Evolutionary conservation across 2,329 filamentous ascomycete species (phyloP).

Genomic region (Aspergillus intermedius): DNA sequence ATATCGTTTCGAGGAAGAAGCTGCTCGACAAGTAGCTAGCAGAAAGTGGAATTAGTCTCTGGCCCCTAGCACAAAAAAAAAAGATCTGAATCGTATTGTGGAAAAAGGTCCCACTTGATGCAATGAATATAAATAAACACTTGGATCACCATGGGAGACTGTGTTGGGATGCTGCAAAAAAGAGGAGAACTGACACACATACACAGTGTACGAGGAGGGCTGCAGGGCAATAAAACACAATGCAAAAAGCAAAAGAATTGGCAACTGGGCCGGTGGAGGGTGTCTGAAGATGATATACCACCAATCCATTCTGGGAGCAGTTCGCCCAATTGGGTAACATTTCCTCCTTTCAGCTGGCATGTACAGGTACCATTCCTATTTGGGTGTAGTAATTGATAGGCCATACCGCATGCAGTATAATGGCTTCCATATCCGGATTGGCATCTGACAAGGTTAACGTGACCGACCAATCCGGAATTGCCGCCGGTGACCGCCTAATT

Average conservation of each 20-base stretch:
- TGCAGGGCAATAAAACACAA: not conserved
- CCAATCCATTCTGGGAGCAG: not conserved
- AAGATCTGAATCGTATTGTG: not conserved
- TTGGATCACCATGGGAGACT: not conserved
- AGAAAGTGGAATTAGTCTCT: not conserved
- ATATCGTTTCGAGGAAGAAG: not conserved
- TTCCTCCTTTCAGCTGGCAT: not conserved
- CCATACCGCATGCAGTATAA: not conserved
- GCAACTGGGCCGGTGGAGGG: not conserved
- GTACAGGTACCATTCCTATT: not conserved
- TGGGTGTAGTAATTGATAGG: not conserved
- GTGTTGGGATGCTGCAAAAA: not conserved
- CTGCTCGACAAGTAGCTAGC: not conserved
- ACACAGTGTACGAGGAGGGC: not conserved
- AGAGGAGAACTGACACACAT: not conserved
- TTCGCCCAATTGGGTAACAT: not conserved
- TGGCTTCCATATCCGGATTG: not conserved
- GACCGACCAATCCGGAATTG: not conserved
- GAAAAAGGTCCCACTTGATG: slow-evolving; percentile 1
- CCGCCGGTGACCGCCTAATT: not conserved
- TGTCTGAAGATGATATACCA: not conserved
- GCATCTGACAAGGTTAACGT: not conserved
- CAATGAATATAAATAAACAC: slow-evolving; percentile 6
- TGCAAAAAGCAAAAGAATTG: not conserved
- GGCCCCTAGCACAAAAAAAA: not conserved